Evolutionary conservation across 345 rosid species (phyloP).

Genomic region (Eucalyptus curtisii): DNA sequence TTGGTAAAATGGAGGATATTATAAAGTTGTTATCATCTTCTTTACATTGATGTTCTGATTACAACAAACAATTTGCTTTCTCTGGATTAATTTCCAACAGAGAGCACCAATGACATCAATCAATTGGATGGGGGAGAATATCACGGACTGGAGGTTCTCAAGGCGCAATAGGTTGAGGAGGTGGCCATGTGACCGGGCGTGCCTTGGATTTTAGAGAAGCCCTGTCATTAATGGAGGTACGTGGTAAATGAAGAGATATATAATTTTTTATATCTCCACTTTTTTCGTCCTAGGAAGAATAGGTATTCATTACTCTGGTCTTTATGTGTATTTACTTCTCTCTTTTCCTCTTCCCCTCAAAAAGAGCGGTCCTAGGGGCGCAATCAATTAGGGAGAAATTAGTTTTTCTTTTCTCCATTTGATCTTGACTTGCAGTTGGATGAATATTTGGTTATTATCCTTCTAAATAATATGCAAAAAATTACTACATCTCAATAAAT

Average conservation of each 20-base stretch:
- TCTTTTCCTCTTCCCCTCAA: background rate
- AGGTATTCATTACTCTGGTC: background rate
- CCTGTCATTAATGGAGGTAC: background rate
- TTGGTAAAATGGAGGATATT: too few relatives aligned
- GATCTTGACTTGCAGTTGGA: background rate
- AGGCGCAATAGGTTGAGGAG: background rate
- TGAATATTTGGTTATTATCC: background rate
- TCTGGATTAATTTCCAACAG: too few relatives aligned
- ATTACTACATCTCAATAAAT: background rate
- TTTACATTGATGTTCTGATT: too few relatives aligned
- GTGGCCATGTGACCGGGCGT: accelerated
- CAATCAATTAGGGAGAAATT: background rate
- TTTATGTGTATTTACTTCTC: background rate
- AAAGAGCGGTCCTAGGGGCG: background rate
- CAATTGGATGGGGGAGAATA: background rate
- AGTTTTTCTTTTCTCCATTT: background rate
- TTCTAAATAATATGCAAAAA: background rate
- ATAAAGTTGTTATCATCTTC: too few relatives aligned
- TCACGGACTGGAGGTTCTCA: accelerated
- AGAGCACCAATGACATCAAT: background rate
- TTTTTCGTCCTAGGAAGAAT: background rate
- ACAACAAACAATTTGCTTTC: too few relatives aligned
- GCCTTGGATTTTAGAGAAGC: background rate
- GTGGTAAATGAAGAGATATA: background rate
- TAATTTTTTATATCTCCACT: background rate